Conservation (phyloP, 2,329 filamentous ascomycete species). For the Elsinoe arachidis region DNA sequence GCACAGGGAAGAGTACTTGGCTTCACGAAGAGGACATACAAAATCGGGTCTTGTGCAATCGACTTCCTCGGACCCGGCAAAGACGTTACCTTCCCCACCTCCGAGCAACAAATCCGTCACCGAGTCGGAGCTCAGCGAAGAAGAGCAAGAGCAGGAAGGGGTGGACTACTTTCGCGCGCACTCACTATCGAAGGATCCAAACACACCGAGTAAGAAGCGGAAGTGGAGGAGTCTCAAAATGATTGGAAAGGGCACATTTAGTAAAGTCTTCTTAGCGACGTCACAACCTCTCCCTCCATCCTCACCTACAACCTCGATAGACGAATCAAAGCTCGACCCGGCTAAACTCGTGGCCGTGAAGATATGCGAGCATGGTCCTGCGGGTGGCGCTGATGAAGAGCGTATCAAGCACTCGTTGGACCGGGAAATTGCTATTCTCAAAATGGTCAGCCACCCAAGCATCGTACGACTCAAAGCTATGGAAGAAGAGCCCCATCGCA, state of each 20-base stretch:
- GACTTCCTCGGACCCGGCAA: constrained; percentile 17
- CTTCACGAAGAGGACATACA: constrained; percentile 63
- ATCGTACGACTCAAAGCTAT: constrained; percentile 87
- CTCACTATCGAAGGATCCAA: constrained; percentile 33
- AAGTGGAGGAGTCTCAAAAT: constrained; percentile 73
- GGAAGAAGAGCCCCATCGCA: constrained; percentile 72
- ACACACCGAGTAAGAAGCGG: constrained; percentile 64
- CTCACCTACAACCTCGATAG: constrained; percentile 29
- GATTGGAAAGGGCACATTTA: constrained; percentile 91
- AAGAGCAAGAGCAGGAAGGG: constrained; percentile 28
- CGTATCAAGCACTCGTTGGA: constrained; percentile 89
- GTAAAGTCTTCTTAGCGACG: constrained; percentile 83
- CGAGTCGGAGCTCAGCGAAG: constrained; percentile 46
- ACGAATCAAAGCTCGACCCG: constrained; percentile 48
- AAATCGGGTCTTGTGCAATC: neutral
- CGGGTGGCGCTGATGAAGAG: constrained; percentile 86
- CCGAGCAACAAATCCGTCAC: constrained; percentile 57
- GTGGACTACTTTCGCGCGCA: constrained; percentile 39
- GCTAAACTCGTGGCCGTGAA: constrained; percentile 88
- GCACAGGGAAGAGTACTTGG: constrained; percentile 73
- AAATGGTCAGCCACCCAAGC: constrained; percentile 77
- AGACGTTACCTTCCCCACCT: constrained; percentile 61
- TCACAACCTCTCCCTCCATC: constrained; percentile 51
- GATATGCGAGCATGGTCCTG: constrained; percentile 87
- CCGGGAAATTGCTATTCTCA: constrained; percentile 90